These are phyloP conservation scores for Bipolaris victoriae DNA, from an alignment of 2,329 filamentous ascomycete genomes.

Conservation along the genomic window DNA sequence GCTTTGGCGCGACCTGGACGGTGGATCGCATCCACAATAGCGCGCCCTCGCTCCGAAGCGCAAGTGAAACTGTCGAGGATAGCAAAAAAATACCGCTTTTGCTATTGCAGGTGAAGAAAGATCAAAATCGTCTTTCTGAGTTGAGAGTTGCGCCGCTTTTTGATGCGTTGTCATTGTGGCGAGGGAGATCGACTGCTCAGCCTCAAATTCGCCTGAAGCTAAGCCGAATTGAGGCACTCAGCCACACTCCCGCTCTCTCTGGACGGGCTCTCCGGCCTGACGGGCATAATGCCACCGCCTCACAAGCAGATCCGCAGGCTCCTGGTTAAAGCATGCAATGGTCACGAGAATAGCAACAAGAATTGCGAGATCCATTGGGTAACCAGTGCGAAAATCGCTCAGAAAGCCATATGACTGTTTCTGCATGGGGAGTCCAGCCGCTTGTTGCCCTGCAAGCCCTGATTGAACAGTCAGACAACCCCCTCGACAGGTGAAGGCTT, in stretches of 20 bases:
- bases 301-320: conserved; percentile 24
- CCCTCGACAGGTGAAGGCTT: conserved; percentile 26
- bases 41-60: conserved; percentile 26
- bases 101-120: conserved; percentile 11
- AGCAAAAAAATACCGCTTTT: conserved; percentile 20
- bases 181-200: conserved; percentile 40
- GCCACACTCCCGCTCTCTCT: conserved; percentile 40
- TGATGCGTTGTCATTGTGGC: conserved; percentile 45
- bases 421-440: conserved; percentile 31
- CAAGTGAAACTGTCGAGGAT: conserved; percentile 33
- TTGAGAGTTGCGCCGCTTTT: conserved; percentile 26
- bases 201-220: conserved; percentile 37
- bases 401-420: conserved; percentile 39
- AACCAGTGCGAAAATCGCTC: conserved; percentile 33
- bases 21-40: conserved; percentile 31
- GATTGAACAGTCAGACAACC: conserved; percentile 36
- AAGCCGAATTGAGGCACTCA: conserved; percentile 34
- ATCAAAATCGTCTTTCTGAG: conserved; percentile 7
- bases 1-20: conserved; percentile 38
- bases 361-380: conserved; percentile 28
- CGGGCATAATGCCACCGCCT: conserved; percentile 17
- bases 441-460: conserved; percentile 32
- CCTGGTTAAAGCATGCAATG: conserved; percentile 22
- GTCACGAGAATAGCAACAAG: conserved; percentile 39
- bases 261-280: conserved; percentile 36